Conservation (phyloP, 2,329 filamentous ascomycete genomes). For the Beauveria australis region DNA sequence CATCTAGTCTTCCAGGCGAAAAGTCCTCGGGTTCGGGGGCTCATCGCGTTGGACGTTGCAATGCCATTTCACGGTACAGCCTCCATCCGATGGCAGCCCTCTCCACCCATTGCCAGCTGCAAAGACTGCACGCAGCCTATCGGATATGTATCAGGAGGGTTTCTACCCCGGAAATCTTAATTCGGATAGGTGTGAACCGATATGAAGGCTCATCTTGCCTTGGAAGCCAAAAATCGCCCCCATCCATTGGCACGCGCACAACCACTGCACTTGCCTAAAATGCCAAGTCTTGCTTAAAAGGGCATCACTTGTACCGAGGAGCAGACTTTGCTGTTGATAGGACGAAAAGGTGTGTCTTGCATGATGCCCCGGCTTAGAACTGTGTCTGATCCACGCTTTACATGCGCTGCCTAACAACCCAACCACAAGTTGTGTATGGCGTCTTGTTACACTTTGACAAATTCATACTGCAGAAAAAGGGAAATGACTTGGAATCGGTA, state of each 20-base stretch:
- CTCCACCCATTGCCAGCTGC: background rate
- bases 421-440: background rate
- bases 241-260: background rate
- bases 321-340: background rate
- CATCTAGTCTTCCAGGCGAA: background rate
- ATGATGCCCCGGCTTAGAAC: background rate
- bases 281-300: background rate
- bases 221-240: background rate
- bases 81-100: background rate
- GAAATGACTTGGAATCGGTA: too few species aligned
- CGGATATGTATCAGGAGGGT: conserved; percentile 6
- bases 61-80: conserved; percentile 2
- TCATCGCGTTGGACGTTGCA: background rate
- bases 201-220: conserved; percentile 4
- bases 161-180: conserved; percentile 4
- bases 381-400: conserved; percentile 9
- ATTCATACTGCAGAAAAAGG: background rate
- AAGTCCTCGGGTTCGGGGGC: background rate
- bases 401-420: background rate
- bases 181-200: conserved; percentile 9
- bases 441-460: background rate
- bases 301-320: background rate
- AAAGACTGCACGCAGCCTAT: background rate
- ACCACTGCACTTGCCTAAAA: background rate
- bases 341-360: background rate